phyloP scores from a whole-genome alignment of 2,329 filamentous ascomycete species.

The Penicillium hesseltinei region DNA sequence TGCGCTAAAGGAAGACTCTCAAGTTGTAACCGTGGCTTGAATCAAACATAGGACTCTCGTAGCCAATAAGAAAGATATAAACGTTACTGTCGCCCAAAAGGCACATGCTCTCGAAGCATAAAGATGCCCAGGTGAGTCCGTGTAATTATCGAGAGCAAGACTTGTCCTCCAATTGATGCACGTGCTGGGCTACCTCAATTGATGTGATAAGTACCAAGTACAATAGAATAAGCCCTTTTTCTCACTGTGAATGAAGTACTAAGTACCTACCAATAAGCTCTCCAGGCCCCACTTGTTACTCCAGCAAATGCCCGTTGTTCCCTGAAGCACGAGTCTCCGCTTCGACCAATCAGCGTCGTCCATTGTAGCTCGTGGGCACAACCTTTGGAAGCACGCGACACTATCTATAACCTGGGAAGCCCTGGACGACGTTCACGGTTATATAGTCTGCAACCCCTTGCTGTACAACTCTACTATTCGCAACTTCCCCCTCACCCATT shows the following conservation, averaged over 20 bases:
- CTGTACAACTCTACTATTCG: constrained; percentile 1
- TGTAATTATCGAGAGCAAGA: not conserved
- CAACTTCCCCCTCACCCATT: not conserved
- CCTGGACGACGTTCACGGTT: constrained; percentile 5
- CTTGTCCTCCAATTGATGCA: constrained; percentile 10
- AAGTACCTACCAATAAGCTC: constrained; percentile 22
- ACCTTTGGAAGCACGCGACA: constrained; percentile 36
- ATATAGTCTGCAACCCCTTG: constrained; percentile 14
- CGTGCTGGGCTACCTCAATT: constrained; percentile 22
- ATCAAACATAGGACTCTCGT: no score
- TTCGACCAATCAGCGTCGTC: constrained; percentile 27
- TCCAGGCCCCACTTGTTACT: constrained; percentile 13
- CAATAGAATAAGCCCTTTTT: not conserved
- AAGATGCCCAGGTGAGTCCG: not conserved
- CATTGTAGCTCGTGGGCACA: constrained; percentile 32
- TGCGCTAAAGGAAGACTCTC: not conserved
- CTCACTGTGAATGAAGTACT: not conserved
- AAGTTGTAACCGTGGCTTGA: not conserved
- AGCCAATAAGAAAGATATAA: not conserved
- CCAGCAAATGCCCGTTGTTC: constrained; percentile 31
- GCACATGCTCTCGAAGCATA: not conserved
- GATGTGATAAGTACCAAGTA: not conserved
- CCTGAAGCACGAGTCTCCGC: constrained; percentile 20
- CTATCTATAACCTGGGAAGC: constrained; percentile 12
- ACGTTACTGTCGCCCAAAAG: not conserved